Percentiles rank a stretch among this genome's conserved stretches.
phyloP scores from a whole-genome alignment of 345 rosid species.

The Syzygium oleosum region DNA sequence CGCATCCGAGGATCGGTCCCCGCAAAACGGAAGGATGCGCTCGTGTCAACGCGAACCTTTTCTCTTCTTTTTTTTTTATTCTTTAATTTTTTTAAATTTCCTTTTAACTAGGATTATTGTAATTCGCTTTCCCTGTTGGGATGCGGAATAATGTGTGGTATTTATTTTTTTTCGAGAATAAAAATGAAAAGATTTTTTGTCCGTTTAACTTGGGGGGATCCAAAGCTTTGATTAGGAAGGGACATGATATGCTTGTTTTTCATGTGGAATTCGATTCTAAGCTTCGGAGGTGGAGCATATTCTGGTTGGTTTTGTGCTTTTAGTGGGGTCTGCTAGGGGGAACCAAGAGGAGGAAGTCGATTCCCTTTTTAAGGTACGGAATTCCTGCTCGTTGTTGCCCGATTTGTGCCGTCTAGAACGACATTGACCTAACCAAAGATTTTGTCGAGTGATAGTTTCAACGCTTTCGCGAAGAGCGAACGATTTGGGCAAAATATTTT shows the following conservation, averaged over 20 bases:
- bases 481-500: too few species aligned
- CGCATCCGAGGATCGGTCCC: neutral
- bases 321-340: neutral
- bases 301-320: neutral
- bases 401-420: neutral
- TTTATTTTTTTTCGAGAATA: too few species aligned
- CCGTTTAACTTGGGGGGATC: neutral
- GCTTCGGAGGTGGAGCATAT: neutral
- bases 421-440: neutral
- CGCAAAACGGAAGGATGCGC: neutral
- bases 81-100: neutral
- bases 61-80: fast-evolving
- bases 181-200: neutral
- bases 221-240: neutral
- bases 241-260: neutral
- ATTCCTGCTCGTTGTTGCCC: neutral
- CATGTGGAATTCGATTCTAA: neutral
- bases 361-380: neutral
- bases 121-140: neutral
- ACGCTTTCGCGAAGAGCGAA: neutral
- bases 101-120: neutral
- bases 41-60: neutral
- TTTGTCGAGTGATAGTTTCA: neutral
- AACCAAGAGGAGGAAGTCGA: neutral
- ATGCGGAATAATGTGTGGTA: neutral